A percentile compares a stretch with the other conserved stretches of the same genome.
phyloP scores from a whole-genome alignment of 192 early-diverging fungal species.

The Umbelopsis ramanniana region DNA sequence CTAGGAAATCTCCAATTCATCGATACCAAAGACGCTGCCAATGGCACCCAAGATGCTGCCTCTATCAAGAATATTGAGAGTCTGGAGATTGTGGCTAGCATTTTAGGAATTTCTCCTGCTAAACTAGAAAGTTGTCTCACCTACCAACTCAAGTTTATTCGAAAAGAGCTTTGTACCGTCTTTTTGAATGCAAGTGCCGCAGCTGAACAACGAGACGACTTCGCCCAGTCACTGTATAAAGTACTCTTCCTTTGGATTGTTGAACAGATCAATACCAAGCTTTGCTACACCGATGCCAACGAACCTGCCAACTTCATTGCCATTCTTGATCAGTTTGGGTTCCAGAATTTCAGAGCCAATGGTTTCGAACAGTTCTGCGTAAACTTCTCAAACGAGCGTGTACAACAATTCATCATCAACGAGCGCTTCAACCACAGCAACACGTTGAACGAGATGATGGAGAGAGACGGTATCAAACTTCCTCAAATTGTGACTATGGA shows the following conservation, averaged over 20 bases:
- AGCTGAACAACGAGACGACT: conserved; percentile 74
- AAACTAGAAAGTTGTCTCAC: conserved; percentile 76
- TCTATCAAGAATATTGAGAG: conserved; percentile 75
- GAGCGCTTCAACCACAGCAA: conserved; percentile 61
- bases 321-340: conserved; percentile 77
- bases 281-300: conserved; percentile 65
- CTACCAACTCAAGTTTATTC: conserved; percentile 82
- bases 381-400: conserved; percentile 72
- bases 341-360: conserved; percentile 61
- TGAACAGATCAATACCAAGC: conserved; percentile 85
- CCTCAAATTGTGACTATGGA: conserved; percentile 54
- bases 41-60: conserved; percentile 72
- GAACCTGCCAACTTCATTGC: conserved; percentile 84
- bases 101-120: conserved; percentile 76
- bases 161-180: conserved; percentile 87
- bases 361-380: conserved; percentile 72
- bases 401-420: conserved; percentile 64
- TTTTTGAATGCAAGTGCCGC: conserved; percentile 84
- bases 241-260: conserved; percentile 90
- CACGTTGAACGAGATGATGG: conserved; percentile 45
- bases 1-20: conserved; percentile 86
- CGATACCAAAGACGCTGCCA: conserved; percentile 57
- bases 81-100: conserved; percentile 72
- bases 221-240: conserved; percentile 85
- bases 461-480: conserved; percentile 60